These are phyloP conservation scores for Mortierella hygrophila DNA, from an alignment of 192 early-diverging fungal species.

Conservation along the genomic window DNA sequence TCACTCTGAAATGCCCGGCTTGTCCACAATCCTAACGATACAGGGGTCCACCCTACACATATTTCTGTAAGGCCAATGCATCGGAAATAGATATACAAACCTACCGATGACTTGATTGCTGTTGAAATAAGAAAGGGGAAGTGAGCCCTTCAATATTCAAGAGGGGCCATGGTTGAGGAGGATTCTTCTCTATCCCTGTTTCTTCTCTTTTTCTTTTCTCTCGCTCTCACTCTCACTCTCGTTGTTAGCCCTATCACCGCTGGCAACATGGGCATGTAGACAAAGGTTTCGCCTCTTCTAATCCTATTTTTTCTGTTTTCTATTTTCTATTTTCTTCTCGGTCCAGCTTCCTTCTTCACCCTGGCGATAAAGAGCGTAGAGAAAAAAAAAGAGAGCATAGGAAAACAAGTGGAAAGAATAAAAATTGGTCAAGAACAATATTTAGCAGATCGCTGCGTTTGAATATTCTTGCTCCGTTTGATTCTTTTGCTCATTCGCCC, in stretches of 20 bases:
- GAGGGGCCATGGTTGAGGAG: not conserved
- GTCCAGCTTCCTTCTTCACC: not conserved
- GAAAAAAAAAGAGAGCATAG: not conserved
- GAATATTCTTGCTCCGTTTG: too few relatives aligned
- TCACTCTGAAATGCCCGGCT: too few relatives aligned
- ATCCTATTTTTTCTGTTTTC: constrained; percentile 1
- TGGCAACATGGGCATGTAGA: too few relatives aligned
- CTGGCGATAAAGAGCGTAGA: not conserved
- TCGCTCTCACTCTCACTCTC: too few relatives aligned
- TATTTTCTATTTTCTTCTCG: not conserved
- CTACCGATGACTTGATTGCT: not conserved
- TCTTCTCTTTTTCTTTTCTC: not conserved
- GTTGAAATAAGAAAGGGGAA: not conserved
- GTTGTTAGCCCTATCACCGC: too few relatives aligned
- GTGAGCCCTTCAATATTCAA: not conserved
- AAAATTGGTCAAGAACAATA: too few relatives aligned
- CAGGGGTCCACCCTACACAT: not conserved
- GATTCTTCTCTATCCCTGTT: not conserved
- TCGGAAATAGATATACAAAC: not conserved
- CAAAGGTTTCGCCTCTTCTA: not conserved
- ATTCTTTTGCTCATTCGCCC: too few relatives aligned
- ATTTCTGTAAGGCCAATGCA: not conserved
- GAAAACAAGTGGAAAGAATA: too few relatives aligned
- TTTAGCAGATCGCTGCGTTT: too few relatives aligned
- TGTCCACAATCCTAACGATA: too few relatives aligned